These are phyloP conservation scores for Tetratostichococcus sp. DNA, from an alignment of 139 green algal genomes.

Conservation along the genomic window DNA sequence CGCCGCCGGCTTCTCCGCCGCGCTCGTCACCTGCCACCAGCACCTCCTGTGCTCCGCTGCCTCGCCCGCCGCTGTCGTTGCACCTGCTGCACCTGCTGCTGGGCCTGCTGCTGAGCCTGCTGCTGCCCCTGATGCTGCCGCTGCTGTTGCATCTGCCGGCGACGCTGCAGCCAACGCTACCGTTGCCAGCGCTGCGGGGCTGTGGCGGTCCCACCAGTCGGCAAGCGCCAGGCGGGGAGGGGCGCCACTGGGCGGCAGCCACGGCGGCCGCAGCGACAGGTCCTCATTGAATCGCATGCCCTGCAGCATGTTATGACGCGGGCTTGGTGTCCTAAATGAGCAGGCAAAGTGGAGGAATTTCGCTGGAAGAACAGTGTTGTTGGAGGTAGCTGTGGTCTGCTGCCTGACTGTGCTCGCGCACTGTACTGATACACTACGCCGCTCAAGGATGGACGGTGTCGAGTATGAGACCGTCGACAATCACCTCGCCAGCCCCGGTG, in stretches of 20 bases:
- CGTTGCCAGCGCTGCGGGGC: background rate
- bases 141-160: background rate
- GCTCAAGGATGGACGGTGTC: no score
- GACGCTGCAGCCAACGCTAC: no score
- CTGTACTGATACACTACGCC: no score
- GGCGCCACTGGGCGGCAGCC: slow-evolving; percentile 43
- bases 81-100: background rate
- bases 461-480: background rate
- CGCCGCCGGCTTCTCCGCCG: background rate
- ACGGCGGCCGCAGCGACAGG: slow-evolving; percentile 55
- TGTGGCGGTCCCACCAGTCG: slow-evolving; percentile 30
- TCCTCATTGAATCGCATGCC: slow-evolving; percentile 72
- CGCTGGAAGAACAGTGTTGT: no score
- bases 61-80: background rate
- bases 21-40: background rate
- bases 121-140: background rate
- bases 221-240: slow-evolving; percentile 9
- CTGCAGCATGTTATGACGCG: background rate
- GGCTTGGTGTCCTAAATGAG: no score
- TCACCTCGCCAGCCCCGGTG: no score
- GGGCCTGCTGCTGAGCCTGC: background rate
- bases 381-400: no score
- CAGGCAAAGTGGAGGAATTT: no score
- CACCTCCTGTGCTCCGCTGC: background rate
- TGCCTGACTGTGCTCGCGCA: no score